Evolutionary conservation across 192 early-diverging fungal genomes (phyloP).

Genomic region (Mortierella claussenii): DNA sequence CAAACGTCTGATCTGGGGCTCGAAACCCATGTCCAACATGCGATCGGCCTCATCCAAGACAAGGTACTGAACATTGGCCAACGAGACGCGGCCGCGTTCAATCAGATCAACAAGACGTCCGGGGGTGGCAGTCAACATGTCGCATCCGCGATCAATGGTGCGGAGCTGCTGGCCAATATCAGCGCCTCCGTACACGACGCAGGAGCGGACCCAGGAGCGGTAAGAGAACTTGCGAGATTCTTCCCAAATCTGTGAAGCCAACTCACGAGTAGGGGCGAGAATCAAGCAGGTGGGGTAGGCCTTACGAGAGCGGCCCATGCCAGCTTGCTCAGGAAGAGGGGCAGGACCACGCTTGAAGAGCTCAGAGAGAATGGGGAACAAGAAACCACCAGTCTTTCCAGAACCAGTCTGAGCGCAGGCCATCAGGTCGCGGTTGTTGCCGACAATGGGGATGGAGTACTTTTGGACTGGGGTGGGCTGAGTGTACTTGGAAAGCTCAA

Average conservation of each 20-base stretch:
- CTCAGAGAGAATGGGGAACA: constrained; percentile 95
- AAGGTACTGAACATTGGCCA: constrained; percentile 84
- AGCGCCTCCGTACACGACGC: constrained; percentile 95
- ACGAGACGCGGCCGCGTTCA: constrained; percentile 80
- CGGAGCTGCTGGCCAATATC: constrained; percentile 90
- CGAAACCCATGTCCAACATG: constrained; percentile 97
- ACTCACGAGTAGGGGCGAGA: constrained; percentile 94
- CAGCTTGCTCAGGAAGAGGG: constrained; percentile 58
- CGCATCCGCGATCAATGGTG: constrained; percentile 92
- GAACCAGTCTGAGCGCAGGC: constrained; percentile 98
- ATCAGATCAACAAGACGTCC: constrained; percentile 95
- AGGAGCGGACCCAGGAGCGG: constrained; percentile 92
- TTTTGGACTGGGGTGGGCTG: constrained; percentile 97
- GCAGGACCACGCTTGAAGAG: constrained; percentile 85
- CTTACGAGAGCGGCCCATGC: constrained; percentile 75
- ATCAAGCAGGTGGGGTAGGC: constrained; percentile 84
- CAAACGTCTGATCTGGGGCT: constrained; percentile 91
- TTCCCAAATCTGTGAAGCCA: constrained; percentile 94
- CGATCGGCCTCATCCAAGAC: constrained; percentile 98
- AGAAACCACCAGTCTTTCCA: constrained; percentile 96
- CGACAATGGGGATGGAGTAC: constrained; percentile 88
- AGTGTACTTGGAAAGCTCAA: constrained; percentile 86
- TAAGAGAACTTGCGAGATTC: constrained; percentile 87
- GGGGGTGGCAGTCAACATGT: constrained; percentile 94
- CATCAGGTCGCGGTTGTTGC: constrained; percentile 92